Evolutionary conservation across 768 basidiomycete genomes (phyloP).

Genomic region (Lactarius psammicola): DNA sequence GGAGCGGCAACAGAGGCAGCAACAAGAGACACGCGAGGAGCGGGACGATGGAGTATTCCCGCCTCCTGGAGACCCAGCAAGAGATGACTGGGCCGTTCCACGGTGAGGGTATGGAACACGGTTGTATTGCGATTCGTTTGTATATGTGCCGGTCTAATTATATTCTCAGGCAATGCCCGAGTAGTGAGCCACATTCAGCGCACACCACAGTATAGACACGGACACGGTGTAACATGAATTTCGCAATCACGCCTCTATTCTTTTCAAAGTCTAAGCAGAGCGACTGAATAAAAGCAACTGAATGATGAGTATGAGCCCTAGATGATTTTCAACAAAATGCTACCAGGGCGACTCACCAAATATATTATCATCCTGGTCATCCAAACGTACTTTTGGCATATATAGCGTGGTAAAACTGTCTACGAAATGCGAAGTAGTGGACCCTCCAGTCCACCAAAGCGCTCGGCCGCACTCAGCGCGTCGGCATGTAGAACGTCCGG

Average conservation of each 20-base stretch:
- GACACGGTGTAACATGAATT: background rate
- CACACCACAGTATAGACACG: background rate
- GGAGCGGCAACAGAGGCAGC: constrained; percentile 45
- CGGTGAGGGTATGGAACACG: constrained; percentile 21
- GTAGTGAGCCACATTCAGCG: background rate
- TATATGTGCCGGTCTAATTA: constrained; percentile 7
- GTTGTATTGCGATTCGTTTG: constrained; percentile 11
- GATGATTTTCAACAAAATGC: background rate
- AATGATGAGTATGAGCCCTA: background rate
- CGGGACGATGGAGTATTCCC: constrained; percentile 32
- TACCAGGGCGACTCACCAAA: background rate
- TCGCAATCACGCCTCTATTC: too few species aligned
- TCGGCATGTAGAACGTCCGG: constrained; percentile 49
- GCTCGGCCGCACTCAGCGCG: constrained; percentile 42
- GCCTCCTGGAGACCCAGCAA: constrained; percentile 33
- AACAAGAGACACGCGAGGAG: constrained; percentile 39
- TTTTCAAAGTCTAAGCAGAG: background rate
- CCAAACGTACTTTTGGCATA: constrained; percentile 13
- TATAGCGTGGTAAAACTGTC: constrained; percentile 8
- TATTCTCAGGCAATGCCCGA: background rate
- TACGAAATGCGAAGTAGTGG: constrained; percentile 16
- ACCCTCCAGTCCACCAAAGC: constrained; percentile 49
- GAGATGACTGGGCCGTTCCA: constrained; percentile 32
- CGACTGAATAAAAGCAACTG: background rate
- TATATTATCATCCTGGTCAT: constrained; percentile 22